phyloP scores from a whole-genome alignment of 2,329 filamentous ascomycete genomes.

The Sporothrix sp. region DNA sequence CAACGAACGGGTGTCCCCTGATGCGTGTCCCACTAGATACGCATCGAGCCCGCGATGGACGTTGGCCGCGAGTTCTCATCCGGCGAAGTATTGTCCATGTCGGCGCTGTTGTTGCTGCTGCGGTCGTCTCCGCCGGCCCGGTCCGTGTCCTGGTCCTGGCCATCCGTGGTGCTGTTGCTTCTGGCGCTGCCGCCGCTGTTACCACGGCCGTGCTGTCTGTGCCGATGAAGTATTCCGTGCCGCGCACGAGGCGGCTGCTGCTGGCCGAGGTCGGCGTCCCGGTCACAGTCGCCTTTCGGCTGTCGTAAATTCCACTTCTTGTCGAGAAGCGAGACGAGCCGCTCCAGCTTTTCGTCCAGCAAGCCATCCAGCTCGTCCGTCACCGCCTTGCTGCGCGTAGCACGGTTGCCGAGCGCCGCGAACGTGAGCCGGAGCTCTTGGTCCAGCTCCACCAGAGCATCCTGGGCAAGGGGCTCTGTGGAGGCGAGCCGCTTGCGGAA shows the following conservation, averaged over 20 bases:
- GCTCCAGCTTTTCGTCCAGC: conserved; percentile 66
- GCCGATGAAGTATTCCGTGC: neutral
- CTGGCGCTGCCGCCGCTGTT: neutral
- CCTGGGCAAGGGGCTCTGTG: conserved; percentile 43
- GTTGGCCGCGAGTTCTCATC: conserved; percentile 14
- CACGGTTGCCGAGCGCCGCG: conserved; percentile 49
- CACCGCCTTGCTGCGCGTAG: conserved; percentile 41
- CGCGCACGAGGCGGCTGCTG: too few relatives aligned
- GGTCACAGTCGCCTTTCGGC: neutral
- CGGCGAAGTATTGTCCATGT: conserved; percentile 15
- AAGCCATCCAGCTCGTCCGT: conserved; percentile 53
- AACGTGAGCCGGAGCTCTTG: conserved; percentile 54
- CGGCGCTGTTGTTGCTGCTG: conserved; percentile 14
- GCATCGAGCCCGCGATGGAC: conserved; percentile 7
- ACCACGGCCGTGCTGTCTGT: conserved; percentile 4
- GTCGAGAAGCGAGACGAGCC: conserved; percentile 60
- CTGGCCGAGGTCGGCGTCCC: neutral
- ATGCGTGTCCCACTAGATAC: conserved; percentile 7
- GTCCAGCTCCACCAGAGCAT: conserved; percentile 52
- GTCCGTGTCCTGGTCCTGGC: neutral
- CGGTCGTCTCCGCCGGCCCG: conserved; percentile 5
- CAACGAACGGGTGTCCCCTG: neutral
- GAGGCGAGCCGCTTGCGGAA: conserved; percentile 55
- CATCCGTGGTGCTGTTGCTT: neutral
- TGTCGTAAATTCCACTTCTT: conserved; percentile 50